Percentiles rank a stretch among this genome's conserved stretches.
These are phyloP conservation scores for Canavalia ensiformis DNA, from an alignment of 306 rosid species.

Conservation along the genomic window DNA sequence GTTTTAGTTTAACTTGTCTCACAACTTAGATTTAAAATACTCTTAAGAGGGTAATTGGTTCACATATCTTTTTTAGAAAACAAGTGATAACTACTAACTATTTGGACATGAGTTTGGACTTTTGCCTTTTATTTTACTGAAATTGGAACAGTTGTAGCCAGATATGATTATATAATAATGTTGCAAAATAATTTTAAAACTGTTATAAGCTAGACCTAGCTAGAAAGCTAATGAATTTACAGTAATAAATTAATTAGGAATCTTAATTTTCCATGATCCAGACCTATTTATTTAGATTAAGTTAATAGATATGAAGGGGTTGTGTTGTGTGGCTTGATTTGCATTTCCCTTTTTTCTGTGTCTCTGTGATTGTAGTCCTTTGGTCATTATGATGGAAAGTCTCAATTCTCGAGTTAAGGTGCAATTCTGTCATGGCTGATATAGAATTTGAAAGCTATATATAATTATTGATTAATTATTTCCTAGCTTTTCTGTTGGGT, in stretches of 20 bases:
- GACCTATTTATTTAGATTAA: slow-evolving; percentile 32
- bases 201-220: neutral
- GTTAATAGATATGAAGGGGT: neutral
- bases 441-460: slow-evolving; percentile 51
- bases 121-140: neutral
- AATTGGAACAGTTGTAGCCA: neutral
- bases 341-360: neutral
- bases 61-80: too few species aligned
- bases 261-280: slow-evolving; percentile 23
- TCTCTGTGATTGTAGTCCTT: slow-evolving; percentile 9
- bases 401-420: slow-evolving; percentile 54
- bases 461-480: slow-evolving; percentile 65
- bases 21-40: too few species aligned
- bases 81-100: neutral
- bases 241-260: neutral
- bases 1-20: too few species aligned
- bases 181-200: neutral
- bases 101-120: too few species aligned
- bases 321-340: neutral
- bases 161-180: neutral
- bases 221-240: neutral
- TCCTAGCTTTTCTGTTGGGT: slow-evolving; percentile 19
- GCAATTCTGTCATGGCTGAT: neutral
- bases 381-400: slow-evolving; percentile 63
- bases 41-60: too few species aligned